Evolutionary conservation across 106 monocot species (phyloP), one percentile per base, ranked within the genome.

Genomic region (Dendrobium chrysotoxum): DNA sequence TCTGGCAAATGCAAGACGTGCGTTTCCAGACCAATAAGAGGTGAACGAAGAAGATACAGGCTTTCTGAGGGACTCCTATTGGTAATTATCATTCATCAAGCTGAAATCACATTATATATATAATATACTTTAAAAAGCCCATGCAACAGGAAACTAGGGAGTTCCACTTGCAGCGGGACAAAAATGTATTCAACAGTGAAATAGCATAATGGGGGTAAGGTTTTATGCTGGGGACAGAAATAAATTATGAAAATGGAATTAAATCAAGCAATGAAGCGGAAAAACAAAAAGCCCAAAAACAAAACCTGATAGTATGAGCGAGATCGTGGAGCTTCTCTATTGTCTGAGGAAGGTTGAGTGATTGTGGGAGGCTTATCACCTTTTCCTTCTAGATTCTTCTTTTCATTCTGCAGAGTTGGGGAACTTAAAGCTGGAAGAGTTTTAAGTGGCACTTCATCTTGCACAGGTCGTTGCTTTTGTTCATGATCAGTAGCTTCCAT

Each of bases 291-390:
- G 35, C 35, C 35, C 35, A 12, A 74, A 66, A 13, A 67, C 30
- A 44, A 65, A 83, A 90, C 90, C 87, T 90, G 85, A 57, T 85
- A 81, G 79, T 76, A 87, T 41, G 78, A 81, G 40, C 72, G 77
- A 81, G 85, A 83, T n/a, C 77, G 75, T 30, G 81, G 81, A 28
- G 74, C 79, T 55, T 87, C 87, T 61, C 45, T 53, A n/a, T 81
- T 71, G 39, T 87, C 79, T 23, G 90, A 81, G 21, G 79, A 78
- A 81, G 42, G 78, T 81, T 87, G 87, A 53, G 30, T 79, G 50
- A 78, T 86, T 55, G 64, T 67, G 68, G 85, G 40, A 41, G 73
- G 73, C 45, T 55, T 82, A 80, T 87, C 58, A 61, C 30, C 68
- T 80, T 85, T 87, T 67, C 18, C 11, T 23, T 79, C 55, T 21